Base-by-base conservation (phyloP, 768 basidiomycete genomes). In the Mycena epipterygia region DNA sequence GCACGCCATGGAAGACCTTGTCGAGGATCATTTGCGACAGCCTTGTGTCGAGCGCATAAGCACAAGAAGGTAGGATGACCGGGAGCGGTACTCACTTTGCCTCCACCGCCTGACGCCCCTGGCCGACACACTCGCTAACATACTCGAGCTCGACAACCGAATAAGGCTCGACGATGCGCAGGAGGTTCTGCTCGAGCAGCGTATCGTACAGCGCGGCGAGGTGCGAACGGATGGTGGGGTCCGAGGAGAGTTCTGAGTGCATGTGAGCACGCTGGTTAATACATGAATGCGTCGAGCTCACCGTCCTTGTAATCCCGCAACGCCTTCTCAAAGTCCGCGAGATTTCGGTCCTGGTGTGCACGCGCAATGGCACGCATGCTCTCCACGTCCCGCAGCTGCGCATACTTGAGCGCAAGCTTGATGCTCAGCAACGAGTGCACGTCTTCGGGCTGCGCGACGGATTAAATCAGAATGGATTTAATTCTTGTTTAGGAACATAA, bases 11-110 rank as follows among this genome's bases (percentile, higher is more conserved):
- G 72, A 99, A 89, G 2, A 97, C 90, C 75, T 97, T 97, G 82
- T 98, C 97, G 41, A 98, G 84, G 71, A 99, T 99, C 97, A 99
- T 99, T 79, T 99, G 97, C 33, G 94, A 96, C 30, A 99, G 83
- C 79, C 97, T n/a, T n/a, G n/a, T 97, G 74, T 7, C 35, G 23
- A 25, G 21, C 63, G 48, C 21, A 35, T 49, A 17, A 49, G 8
- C 21, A 12, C 14, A 12, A 29, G 4, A 27, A 42, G 33, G 44
- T 67, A 60, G 27, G 33, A 35, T n/a, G 17, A 67, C 8, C 35
- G 35, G 35, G 35, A 11, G 59, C 32, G 56, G 27, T 23, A 83
- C 92, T 72, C 70, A 96, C 96, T 98, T 99, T 25, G 91, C 89
- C 81, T 99, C 97, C 25, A 99, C 96, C 11, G 89, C 91, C 77